phyloP scores from a whole-genome alignment of 139 green algal genomes.

The Ulvella scutata region DNA sequence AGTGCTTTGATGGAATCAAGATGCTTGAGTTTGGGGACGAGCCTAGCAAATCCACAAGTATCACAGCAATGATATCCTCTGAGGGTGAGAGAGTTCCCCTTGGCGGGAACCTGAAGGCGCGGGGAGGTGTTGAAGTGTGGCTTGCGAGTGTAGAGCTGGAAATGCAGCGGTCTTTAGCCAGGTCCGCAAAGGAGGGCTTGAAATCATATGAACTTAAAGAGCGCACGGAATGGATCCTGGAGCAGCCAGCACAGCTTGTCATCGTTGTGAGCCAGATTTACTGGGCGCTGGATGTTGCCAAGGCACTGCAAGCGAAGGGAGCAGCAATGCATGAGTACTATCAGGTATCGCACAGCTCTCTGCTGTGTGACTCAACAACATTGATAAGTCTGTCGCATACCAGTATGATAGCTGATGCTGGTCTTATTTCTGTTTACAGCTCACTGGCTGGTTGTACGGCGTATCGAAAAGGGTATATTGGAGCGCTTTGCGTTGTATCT shows the following conservation, averaged over 20 bases:
- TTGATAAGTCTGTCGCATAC: no score
- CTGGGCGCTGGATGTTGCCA: constrained; percentile 53
- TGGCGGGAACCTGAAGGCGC: constrained; percentile 64
- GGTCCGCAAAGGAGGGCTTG: constrained; percentile 36
- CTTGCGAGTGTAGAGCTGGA: constrained; percentile 49
- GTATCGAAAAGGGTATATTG: no score
- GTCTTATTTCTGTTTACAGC: no score
- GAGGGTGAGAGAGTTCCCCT: constrained; percentile 63
- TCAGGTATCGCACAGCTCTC: constrained; percentile 5
- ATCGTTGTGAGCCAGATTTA: constrained; percentile 61
- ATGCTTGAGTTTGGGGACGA: constrained; percentile 68
- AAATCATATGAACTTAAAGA: constrained; percentile 34
- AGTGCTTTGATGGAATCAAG: constrained; percentile 80
- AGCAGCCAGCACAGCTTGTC: constrained; percentile 69
- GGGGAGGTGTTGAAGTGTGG: constrained; percentile 71
- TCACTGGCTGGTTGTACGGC: no score
- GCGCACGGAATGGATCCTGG: constrained; percentile 53
- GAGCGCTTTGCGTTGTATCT: no score
- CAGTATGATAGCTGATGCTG: no score
- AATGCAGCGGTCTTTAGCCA: constrained; percentile 44
- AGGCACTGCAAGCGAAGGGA: constrained; percentile 16
- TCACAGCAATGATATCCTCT: constrained; percentile 57
- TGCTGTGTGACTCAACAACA: no score
- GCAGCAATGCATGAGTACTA: constrained; percentile 18
- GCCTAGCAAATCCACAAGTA: constrained; percentile 47